These are phyloP conservation scores for Lizonia empirigonia DNA, from an alignment of 2,329 filamentous ascomycete species.

Conservation along the genomic window DNA sequence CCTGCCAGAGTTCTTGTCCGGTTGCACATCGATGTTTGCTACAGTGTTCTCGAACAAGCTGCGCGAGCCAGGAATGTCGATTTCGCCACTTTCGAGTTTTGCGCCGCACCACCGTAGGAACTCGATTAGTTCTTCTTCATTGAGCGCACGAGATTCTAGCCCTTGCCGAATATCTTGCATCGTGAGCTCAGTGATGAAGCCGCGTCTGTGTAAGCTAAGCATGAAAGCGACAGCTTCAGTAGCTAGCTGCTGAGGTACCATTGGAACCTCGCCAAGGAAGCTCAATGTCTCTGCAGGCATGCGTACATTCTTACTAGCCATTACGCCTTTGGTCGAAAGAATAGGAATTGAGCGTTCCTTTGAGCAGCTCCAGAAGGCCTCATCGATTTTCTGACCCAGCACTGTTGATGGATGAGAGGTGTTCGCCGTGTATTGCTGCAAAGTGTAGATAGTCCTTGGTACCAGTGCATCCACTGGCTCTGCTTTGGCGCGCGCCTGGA, in stretches of 20 bases:
- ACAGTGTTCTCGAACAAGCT: conserved; percentile 79
- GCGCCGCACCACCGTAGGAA: conserved; percentile 84
- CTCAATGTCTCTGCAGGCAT: conserved; percentile 71
- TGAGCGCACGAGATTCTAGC: conserved; percentile 80
- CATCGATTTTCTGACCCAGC: conserved; percentile 86
- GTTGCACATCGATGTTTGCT: conserved; percentile 63
- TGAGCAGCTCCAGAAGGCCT: conserved; percentile 94
- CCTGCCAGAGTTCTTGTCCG: conserved; percentile 63
- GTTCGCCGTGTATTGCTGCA: conserved; percentile 85
- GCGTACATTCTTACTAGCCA: conserved; percentile 82
- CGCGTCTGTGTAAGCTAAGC: conserved; percentile 79
- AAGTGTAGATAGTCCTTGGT: conserved; percentile 79
- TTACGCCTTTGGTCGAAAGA: conserved; percentile 83
- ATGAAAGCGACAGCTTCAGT: conserved; percentile 73
- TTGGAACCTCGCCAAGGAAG: conserved; percentile 88
- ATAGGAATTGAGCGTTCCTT: conserved; percentile 79
- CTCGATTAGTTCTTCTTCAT: conserved; percentile 75
- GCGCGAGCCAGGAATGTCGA: conserved; percentile 71
- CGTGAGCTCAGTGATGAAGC: conserved; percentile 84
- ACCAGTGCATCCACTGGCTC: conserved; percentile 65
- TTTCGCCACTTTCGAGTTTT: conserved; percentile 72
- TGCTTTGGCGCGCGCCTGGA: conserved; percentile 64
- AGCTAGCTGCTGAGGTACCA: conserved; percentile 78
- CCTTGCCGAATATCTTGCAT: conserved; percentile 84
- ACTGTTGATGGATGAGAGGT: conserved; percentile 88